These are phyloP conservation scores for Castanea mollissima DNA, from an alignment of 306 rosid genomes.

Conservation along the genomic window DNA sequence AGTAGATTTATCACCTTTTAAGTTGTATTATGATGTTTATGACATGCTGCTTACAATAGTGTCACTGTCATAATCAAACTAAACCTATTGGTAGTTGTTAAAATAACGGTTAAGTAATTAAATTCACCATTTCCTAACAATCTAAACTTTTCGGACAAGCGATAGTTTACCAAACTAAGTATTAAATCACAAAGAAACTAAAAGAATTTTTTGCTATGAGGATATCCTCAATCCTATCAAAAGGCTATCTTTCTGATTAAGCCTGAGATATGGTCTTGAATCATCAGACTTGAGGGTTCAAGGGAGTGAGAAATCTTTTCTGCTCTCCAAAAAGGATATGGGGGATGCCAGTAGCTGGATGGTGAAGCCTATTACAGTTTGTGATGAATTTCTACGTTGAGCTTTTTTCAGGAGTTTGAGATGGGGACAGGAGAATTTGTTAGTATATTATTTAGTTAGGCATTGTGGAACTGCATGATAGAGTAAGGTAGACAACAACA, in stretches of 20 bases:
- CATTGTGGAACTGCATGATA: neutral
- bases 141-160: too few species aligned
- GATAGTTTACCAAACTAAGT: neutral
- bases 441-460: neutral
- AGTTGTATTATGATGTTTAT: constrained; percentile 11
- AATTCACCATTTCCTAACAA: too few species aligned
- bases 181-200: neutral
- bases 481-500: neutral
- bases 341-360: neutral
- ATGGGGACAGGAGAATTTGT: too few species aligned
- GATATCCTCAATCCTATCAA: neutral
- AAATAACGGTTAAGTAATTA: too few species aligned
- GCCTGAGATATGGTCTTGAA: neutral
- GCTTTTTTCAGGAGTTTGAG: too few species aligned
- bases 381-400: too few species aligned
- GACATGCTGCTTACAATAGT: constrained; percentile 1
- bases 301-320: neutral
- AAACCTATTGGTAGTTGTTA: neutral
- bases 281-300: neutral
- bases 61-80: neutral
- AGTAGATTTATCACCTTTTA: constrained; percentile 32
- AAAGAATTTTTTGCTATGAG: neutral
- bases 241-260: neutral
- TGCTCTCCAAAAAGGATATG: neutral
- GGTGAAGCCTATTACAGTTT: neutral